Evolutionary conservation across 108 stramenopile species (phyloP).

Genomic region (Nannochloropsis salina): DNA sequence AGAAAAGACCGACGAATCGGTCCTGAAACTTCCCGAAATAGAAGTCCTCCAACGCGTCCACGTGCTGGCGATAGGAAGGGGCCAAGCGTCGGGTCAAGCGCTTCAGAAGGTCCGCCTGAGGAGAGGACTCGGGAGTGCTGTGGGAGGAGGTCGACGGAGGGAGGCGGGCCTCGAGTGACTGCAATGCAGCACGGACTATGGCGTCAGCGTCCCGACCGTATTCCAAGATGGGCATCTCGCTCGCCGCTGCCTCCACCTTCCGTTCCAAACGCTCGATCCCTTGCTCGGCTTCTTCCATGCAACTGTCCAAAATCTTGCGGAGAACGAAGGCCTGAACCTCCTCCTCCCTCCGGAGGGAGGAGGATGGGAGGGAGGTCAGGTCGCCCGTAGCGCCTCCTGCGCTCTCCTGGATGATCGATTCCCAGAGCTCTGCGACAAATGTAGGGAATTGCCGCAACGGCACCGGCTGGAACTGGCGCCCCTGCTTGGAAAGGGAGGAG

Average conservation of each 20-base stretch:
- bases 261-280: neutral
- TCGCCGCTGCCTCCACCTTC: neutral
- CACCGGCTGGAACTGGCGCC: neutral
- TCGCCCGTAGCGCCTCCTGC: neutral
- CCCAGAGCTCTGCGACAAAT: neutral
- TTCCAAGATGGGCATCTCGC: neutral
- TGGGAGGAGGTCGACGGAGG: neutral
- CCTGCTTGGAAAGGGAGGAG: neutral
- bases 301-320: neutral
- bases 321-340: conserved; percentile 16
- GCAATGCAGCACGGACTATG: neutral
- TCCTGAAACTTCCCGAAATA: conserved; percentile 8
- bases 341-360: neutral
- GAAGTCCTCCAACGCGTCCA: neutral
- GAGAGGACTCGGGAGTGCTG: neutral
- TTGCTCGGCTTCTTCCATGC: neutral
- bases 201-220: conserved; percentile 10
- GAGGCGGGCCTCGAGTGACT: neutral
- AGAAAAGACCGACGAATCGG: conserved; percentile 19
- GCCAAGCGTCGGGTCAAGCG: neutral
- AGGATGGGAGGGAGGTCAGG: neutral
- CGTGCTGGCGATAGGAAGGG: neutral
- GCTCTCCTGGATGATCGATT: neutral
- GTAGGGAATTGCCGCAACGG: neutral
- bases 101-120: neutral